Conservation (phyloP, 192 early-diverging fungal species). For the Obelidium mucronatum region DNA sequence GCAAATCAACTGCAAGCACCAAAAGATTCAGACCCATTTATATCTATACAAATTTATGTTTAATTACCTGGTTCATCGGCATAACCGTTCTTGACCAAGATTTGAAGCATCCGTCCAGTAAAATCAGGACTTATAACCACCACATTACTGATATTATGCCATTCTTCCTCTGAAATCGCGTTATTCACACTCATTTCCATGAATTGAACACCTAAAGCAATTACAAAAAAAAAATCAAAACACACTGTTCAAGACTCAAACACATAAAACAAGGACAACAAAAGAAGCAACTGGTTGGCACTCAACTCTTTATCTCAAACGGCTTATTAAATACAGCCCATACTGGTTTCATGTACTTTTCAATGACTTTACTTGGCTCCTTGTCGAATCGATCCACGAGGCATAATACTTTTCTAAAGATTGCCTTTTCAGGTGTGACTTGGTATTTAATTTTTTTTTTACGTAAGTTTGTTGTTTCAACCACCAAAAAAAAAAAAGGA, state of each 20-base stretch:
- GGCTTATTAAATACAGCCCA: slow-evolving; percentile 45
- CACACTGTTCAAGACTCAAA: background rate
- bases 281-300: too few relatives aligned
- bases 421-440: slow-evolving; percentile 30
- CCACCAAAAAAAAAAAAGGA: background rate
- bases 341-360: slow-evolving; percentile 61
- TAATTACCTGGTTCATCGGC: slow-evolving; percentile 40
- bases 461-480: background rate
- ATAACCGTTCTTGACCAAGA: slow-evolving; percentile 55
- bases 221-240: background rate
- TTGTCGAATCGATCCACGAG: slow-evolving; percentile 61
- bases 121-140: slow-evolving; percentile 56
- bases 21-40: background rate
- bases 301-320: slow-evolving; percentile 51
- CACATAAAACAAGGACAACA: background rate
- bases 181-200: slow-evolving; percentile 61
- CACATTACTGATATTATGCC: slow-evolving; percentile 51
- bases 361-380: slow-evolving; percentile 49
- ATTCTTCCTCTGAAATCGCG: slow-evolving; percentile 45
- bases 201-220: slow-evolving; percentile 51
- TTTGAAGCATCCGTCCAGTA: slow-evolving; percentile 47
- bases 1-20: slow-evolving; percentile 45
- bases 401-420: slow-evolving; percentile 44
- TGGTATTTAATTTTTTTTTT: background rate
- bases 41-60: background rate